Base-by-base conservation (phyloP, 1,139 yeast species). In the Ogataea hybrid region DNA sequence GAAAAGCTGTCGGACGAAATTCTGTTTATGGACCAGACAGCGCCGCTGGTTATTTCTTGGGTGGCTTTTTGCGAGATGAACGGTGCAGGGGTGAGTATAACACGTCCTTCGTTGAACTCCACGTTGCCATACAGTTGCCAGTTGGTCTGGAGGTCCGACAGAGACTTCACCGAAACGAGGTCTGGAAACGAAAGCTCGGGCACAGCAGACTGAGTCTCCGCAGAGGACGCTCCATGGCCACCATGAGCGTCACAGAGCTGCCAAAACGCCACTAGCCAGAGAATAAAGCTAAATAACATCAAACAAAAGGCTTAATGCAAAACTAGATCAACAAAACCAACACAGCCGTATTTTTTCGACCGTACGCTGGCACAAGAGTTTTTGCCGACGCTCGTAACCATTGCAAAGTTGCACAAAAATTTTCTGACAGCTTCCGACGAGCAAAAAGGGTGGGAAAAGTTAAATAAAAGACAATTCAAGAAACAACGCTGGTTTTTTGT, bases 1-100 rank as follows among this genome's bases (percentile, higher is more conserved):
- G 88, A 77, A 73, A 84, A 81, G 30, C 76, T 75, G 8, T 71
- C 56, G 2, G 60, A 60, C 20, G 11, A 27, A 60, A 50, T 43
- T 72, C 46, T 11, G 47, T 35, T 31, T 11, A 30, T 38, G 59
- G 77, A 67, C 84, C 84, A 79, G 2, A 81, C 42, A 0, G 77
- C 60, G 6, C 83, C 84, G n/a, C 47, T 44, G 6, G 65, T 44
- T 3, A 57, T 51, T n/a, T 46, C 43, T 7, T 40, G 28, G 7
- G 46, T 48, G 15, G 43, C 39, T 14, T 50, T 51, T 6, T 58
- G 42, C 2, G 55, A 46, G 12, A 53, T 51, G 2, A 18, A 17
- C 7, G 71, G 64, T 17, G 69, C 59, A 3, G 77, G 73, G 1
- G 78, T 72, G 39, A 73, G 49, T n/a, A 71, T 51, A 11, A 71